Base-by-base conservation (phyloP, 306 rosid genomes). In the Acacia melanoxylon region DNA sequence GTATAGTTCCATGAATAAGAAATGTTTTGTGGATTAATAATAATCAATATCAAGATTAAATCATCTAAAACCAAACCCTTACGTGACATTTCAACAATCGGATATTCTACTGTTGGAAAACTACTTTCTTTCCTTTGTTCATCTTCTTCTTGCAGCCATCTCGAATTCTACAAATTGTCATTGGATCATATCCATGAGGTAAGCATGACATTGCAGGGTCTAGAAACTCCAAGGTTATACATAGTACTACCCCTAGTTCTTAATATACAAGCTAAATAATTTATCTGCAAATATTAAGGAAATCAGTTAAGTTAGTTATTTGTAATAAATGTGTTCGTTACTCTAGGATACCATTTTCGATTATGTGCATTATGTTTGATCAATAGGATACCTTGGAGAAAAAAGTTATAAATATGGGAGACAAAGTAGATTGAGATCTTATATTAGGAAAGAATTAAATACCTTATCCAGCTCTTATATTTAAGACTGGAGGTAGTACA, bases 21-120 rank as follows among this genome's bases (percentile, higher is more conserved):
- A 52, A 61, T 61, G 67, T 24, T 61, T 61, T 25, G 67, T 24
- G 16, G 27, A 66, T 33, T 27, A 4, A 69, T 25, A 7, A 68
- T 20, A 35, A 51, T 40, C 10, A 19, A 83, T 42, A 61, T 15
- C 6, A 10, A 10, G 59, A 75, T 6, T 35, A 54, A 72, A 80
- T 70, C 6, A 71, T 45, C 31, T 24, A 68, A 61, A 33, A 15
- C 17, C 24, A 77, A 61, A 78, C 68, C 20, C 97, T 86, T 87
- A 95, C 99, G 94, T 12, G 99, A 91, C 95, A 95, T 88, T 73
- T 95, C 99, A 16, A 95, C 81, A 19, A 85, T 54, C 25, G 91
- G 72, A 73, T 81, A 71, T 10, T 89, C 70, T 41, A 90, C 86
- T 68, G 41, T 58, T 24, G 92, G 85, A 12, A 46, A 46, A 54